Evolutionary conservation across 192 early-diverging fungal genomes (phyloP).

Genomic region (Coemansia sp.): DNA sequence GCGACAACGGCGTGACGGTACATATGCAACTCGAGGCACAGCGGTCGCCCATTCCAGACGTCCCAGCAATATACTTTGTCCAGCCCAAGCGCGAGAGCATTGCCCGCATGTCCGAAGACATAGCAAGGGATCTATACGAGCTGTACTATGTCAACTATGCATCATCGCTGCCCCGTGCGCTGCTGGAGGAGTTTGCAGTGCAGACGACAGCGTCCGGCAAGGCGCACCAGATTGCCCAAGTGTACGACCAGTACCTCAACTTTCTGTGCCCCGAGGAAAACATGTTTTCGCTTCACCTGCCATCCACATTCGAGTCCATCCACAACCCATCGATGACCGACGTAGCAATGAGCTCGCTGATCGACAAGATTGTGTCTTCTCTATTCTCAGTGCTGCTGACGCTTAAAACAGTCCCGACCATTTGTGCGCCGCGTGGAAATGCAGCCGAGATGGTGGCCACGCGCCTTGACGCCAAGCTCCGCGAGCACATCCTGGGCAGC

Average conservation of each 20-base stretch:
- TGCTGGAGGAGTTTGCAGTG: constrained; percentile 94
- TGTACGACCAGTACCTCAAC: constrained; percentile 97
- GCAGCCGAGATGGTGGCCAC: constrained; percentile 92
- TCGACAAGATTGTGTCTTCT: constrained; percentile 75
- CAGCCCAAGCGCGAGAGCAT: constrained; percentile 90
- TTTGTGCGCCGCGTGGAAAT: constrained; percentile 86
- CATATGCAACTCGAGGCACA: constrained; percentile 90
- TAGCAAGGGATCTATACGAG: constrained; percentile 88
- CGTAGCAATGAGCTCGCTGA: constrained; percentile 72
- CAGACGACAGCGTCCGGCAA: constrained; percentile 71
- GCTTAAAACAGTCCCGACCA: constrained; percentile 85
- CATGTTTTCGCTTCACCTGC: constrained; percentile 90
- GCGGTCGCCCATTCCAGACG: constrained; percentile 88
- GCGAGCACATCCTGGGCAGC: constrained; percentile 90
- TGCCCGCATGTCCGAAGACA: constrained; percentile 76
- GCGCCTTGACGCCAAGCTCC: constrained; percentile 84
- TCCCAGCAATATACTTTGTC: constrained; percentile 95
- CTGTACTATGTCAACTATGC: constrained; percentile 96
- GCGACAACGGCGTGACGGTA: constrained; percentile 94
- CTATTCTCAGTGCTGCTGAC: constrained; percentile 93
- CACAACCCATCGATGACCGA: constrained; percentile 86
- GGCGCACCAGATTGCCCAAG: constrained; percentile 81
- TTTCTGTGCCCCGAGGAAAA: constrained; percentile 88
- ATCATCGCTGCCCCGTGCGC: constrained; percentile 76
- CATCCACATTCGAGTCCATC: constrained; percentile 73